Evolutionary conservation across 2,329 filamentous ascomycete species (phyloP).

Genomic region (Fusarium chaquense): DNA sequence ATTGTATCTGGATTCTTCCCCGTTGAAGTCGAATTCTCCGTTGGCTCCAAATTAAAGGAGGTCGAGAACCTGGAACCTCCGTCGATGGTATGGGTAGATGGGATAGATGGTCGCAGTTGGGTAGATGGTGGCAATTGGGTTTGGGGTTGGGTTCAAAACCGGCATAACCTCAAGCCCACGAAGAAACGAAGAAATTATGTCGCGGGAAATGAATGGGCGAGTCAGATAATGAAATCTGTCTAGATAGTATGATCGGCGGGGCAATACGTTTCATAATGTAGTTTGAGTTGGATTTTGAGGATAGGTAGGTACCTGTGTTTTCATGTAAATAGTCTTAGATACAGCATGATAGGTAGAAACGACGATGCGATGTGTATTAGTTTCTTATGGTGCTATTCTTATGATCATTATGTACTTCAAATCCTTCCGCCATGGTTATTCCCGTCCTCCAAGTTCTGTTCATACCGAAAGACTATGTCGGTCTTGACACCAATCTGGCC

Average conservation of each 20-base stretch:
- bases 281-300: neutral
- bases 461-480: conserved; percentile 23
- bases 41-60: neutral
- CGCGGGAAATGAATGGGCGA: neutral
- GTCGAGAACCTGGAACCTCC: neutral
- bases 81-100: neutral
- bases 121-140: no score
- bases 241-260: no score
- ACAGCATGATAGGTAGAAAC: neutral
- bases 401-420: accelerated
- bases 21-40: no score
- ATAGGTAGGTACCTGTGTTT: neutral
- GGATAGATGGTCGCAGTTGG: no score
- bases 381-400: accelerated
- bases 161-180: no score
- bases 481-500: conserved; percentile 35
- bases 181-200: no score
- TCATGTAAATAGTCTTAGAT: no score
- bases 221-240: neutral
- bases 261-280: no score
- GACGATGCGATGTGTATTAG: neutral
- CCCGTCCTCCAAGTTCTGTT: conserved; percentile 1
- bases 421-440: neutral
- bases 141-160: neutral
- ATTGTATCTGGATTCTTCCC: no score